Evolutionary conservation across 2,329 filamentous ascomycete species (phyloP).

Genomic region (Ophiosphaerella herpotricha): DNA sequence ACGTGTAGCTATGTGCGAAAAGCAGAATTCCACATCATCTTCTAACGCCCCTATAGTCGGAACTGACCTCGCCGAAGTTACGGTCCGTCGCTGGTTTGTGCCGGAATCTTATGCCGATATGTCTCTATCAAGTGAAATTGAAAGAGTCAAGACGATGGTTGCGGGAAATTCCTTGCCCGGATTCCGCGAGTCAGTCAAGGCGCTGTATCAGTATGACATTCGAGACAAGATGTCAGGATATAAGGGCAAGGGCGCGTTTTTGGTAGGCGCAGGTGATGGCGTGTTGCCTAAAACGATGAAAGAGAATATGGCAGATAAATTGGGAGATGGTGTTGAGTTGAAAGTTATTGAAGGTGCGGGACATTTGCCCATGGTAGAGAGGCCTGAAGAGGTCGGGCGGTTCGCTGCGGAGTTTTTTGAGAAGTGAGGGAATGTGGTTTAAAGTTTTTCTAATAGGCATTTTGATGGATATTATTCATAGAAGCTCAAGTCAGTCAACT

Average conservation of each 20-base stretch:
- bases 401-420: conserved; percentile 61
- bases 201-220: conserved; percentile 74
- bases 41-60: conserved; percentile 62
- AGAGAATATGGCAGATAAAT: conserved; percentile 62
- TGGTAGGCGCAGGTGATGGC: conserved; percentile 75
- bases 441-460: too few relatives aligned
- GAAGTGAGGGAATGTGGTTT: not conserved
- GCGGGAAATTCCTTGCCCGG: conserved; percentile 70
- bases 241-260: conserved; percentile 66
- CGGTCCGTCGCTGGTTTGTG: conserved; percentile 77
- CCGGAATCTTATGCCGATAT: conserved; percentile 61
- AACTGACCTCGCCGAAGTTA: conserved; percentile 67
- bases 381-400: conserved; percentile 68
- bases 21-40: conserved; percentile 47
- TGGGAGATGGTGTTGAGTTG: conserved; percentile 58
- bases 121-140: conserved; percentile 55
- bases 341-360: conserved; percentile 71
- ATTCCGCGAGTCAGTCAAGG: conserved; percentile 69
- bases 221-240: conserved; percentile 60
- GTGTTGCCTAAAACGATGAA: conserved; percentile 80
- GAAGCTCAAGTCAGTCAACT: too few relatives aligned
- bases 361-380: conserved; percentile 84
- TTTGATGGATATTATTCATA: too few relatives aligned
- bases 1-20: conserved; percentile 70
- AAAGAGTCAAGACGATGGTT: conserved; percentile 70